These are phyloP conservation scores for Plasmodium vivax DNA, from an alignment of 169 alveolate genomes.

Conservation along the genomic window DNA sequence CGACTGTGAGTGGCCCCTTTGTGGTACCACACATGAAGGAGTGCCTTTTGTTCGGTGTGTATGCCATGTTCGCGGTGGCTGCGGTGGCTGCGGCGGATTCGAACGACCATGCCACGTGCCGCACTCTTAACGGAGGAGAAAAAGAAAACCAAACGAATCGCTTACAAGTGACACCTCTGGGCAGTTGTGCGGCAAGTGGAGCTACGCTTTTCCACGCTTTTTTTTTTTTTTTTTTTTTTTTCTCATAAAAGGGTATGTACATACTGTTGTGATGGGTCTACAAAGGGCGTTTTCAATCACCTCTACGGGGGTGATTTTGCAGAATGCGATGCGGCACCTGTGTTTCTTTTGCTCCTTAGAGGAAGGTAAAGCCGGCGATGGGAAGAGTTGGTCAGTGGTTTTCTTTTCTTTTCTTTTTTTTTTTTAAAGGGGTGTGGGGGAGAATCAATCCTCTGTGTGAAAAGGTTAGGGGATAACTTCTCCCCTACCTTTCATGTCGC, in stretches of 20 bases:
- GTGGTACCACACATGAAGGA: background rate
- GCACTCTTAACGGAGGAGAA: background rate
- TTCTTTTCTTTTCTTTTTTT: no score
- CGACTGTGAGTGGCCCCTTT: background rate
- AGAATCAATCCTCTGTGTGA: background rate
- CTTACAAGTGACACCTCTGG: background rate
- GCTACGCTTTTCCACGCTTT: background rate
- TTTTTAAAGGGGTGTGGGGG: background rate
- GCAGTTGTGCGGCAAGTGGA: background rate
- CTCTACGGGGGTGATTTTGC: background rate
- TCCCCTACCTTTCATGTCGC: background rate
- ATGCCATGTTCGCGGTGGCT: background rate
- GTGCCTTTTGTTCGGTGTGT: background rate
- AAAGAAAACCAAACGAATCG: background rate
- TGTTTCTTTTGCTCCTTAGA: background rate
- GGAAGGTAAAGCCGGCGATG: background rate
- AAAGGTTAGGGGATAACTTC: background rate
- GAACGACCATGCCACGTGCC: background rate
- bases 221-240: conserved; percentile 2
- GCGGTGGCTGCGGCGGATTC: background rate
- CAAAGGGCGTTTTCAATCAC: background rate
- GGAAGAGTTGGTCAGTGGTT: background rate
- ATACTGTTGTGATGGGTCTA: background rate
- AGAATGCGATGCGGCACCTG: background rate
- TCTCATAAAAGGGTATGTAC: background rate